Percentiles rank a stretch among this genome's conserved stretches.
Conservation (phyloP, 305 asterid species). For the Fraxinus greggii region DNA sequence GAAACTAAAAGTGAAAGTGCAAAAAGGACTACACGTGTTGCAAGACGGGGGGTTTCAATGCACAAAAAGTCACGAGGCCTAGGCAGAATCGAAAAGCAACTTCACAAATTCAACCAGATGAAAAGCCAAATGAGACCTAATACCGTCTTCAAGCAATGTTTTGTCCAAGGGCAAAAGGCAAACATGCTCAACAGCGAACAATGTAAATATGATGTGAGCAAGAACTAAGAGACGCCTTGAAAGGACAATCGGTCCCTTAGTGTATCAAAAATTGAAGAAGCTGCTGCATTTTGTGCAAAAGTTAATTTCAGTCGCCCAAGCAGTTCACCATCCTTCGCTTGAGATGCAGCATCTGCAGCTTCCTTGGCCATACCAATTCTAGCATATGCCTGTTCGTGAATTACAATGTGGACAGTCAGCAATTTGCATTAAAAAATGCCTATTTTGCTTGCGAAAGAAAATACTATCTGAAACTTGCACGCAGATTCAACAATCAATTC, state of each 20-base stretch:
- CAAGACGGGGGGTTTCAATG: not conserved
- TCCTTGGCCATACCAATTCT: conserved; percentile 94
- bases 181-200: not conserved
- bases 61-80: not conserved
- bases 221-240: conserved; percentile 64
- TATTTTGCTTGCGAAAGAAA: not conserved
- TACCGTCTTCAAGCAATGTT: not conserved
- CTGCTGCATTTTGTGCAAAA: conserved; percentile 71
- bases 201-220: not conserved
- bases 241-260: conserved; percentile 79
- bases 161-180: not conserved
- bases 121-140: not conserved
- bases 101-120: not conserved
- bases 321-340: conserved; percentile 86
- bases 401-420: not conserved
- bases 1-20: not conserved
- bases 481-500: conserved; percentile 6
- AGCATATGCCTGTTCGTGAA: conserved; percentile 70
- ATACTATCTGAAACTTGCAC: not conserved
- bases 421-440: conserved; percentile 14
- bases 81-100: not conserved
- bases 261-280: conserved; percentile 72
- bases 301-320: conserved; percentile 69
- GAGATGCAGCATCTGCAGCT: conserved; percentile 93
- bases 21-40: not conserved